Evolutionary conservation across 257 asterid species (phyloP), one percentile per base, ranked within the genome.

Genomic region (Paulownia fortunei): DNA sequence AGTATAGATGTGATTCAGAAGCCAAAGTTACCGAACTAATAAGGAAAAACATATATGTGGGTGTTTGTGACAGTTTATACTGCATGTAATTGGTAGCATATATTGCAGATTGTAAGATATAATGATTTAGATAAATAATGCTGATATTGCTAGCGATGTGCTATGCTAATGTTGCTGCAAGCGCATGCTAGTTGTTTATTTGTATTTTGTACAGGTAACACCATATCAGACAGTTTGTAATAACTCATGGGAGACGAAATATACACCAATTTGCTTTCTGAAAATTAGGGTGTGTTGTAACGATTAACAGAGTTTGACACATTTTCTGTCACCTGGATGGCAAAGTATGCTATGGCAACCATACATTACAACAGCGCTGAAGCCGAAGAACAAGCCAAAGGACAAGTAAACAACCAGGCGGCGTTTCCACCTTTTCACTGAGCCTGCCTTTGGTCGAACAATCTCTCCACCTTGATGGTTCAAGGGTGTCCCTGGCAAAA

Each of bases 291-390:
- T n/a, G 18, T 34, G 26, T 2, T 21, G 36, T 41, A 68, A 21
- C 19, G 19, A 51, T 79, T 30, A 87, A 78, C 84, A 86, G 6
- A 78, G 23, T 32, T 80, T 73, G 76, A 88, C 90, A 70, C 92
- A 84, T 51, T 82, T 88, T 58, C 37, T 62, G 16, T 42, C 64
- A 78, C 78, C 72, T 32, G 83, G 69, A 73, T 49, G 67, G 47
- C 94, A 87, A 69, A 87, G 90, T 32, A 82, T 77, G 9, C 76
- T 77, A 51, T 78, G 39, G 66, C 89, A 80, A 24, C 89, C 94
- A 64, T 79, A 85, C 86, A 87, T 85, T 18, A 84, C 75, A 11
- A 82, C 81, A 1, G 69, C 82, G 27, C 88, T 84, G 73, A 89
- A 87, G 19, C 81, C 83, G 0, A 86, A 32, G 24, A 89, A 85